Base-by-base conservation (phyloP, 352 stramenopile species). In the Phytophthora pluvialis region DNA sequence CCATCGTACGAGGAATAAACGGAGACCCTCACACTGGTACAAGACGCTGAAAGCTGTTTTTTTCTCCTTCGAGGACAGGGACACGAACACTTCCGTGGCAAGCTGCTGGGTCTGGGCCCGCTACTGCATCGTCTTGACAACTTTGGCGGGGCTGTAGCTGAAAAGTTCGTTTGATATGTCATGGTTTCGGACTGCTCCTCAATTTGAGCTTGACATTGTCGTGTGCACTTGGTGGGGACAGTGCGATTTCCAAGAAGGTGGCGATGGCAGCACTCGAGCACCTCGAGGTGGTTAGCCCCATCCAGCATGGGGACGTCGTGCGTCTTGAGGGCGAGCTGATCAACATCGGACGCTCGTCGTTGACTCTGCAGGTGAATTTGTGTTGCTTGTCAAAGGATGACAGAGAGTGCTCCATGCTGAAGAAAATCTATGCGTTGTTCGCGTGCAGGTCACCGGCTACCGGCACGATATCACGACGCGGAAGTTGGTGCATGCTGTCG, bases 401-500 rank as follows among this genome's bases (percentile, higher is more conserved):
- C 13, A 21, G 36, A 21, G 36, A 8, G 5, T 40, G 36, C 36
- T 12, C 13, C 13, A 21, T 21, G 18, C 36, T 42, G 36, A 42
- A 42, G 5, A 42, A 16, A 18, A 16, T 40, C n/a, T 40, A 5
- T n/a, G 8, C 18, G 36, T 18, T 42, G 21, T 21, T 21, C 21
- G 21, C 21, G 21, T 42, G 36, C 15, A 42, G 36, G 36, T 42
- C 13, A 42, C 36, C 4, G 36, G 36, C 12, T 42, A 25, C 15
- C 36, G 36, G 4, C 36, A 42, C 15, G 36, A 42, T 42, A 8
- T 42, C 4, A n/a, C 36, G 8, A 42, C 36, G 73, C 60, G 1
- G 15, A 54, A 45, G 21, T 81, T 73, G 39, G 46, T 77, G 25
- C 75, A 75, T 43, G 65, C 61, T 21, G 25, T 78, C 26, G 70